These are phyloP conservation scores for Phaeosphaeria sp. DNA, from an alignment of 2,329 filamentous ascomycete species.

Conservation along the genomic window DNA sequence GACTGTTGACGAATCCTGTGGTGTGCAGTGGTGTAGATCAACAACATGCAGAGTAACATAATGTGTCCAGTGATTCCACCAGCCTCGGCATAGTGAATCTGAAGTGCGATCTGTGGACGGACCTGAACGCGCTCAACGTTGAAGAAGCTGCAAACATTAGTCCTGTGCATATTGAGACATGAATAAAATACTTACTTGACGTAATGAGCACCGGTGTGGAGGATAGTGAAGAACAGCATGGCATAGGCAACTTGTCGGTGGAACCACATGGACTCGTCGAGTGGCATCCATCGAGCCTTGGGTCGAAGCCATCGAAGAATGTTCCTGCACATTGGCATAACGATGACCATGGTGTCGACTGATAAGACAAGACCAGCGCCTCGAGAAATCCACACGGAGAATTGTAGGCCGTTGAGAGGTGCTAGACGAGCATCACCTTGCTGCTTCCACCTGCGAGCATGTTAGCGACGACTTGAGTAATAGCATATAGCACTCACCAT, in stretches of 20 bases:
- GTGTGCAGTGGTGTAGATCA: slow-evolving; percentile 98
- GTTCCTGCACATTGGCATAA: slow-evolving; percentile 94
- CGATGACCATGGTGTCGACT: slow-evolving; percentile 84
- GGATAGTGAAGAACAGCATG: slow-evolving; percentile 78
- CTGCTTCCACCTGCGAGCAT: slow-evolving; percentile 76
- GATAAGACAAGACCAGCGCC: slow-evolving; percentile 87
- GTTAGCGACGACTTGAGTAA: slow-evolving; percentile 8
- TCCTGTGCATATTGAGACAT: not conserved
- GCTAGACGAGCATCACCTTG: slow-evolving; percentile 70
- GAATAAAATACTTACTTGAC: slow-evolving; percentile 73
- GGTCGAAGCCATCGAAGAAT: slow-evolving; percentile 84
- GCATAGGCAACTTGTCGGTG: slow-evolving; percentile 94
- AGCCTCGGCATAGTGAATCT: slow-evolving; percentile 90
- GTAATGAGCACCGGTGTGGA: slow-evolving; percentile 84
- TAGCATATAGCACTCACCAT: slow-evolving; percentile 68
- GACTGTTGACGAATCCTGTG: slow-evolving; percentile 93
- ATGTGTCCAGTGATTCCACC: slow-evolving; percentile 95
- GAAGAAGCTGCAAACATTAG: slow-evolving; percentile 73
- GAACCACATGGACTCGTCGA: slow-evolving; percentile 98
- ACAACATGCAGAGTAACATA: slow-evolving; percentile 98
- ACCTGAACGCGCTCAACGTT: slow-evolving; percentile 89
- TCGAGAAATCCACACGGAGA: slow-evolving; percentile 95
- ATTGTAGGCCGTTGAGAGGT: slow-evolving; percentile 79
- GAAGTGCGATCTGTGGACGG: slow-evolving; percentile 77
- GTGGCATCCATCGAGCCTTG: slow-evolving; percentile 83